phyloP scores from a whole-genome alignment of 257 asterid genomes.

The Hygrophila difformis region DNA sequence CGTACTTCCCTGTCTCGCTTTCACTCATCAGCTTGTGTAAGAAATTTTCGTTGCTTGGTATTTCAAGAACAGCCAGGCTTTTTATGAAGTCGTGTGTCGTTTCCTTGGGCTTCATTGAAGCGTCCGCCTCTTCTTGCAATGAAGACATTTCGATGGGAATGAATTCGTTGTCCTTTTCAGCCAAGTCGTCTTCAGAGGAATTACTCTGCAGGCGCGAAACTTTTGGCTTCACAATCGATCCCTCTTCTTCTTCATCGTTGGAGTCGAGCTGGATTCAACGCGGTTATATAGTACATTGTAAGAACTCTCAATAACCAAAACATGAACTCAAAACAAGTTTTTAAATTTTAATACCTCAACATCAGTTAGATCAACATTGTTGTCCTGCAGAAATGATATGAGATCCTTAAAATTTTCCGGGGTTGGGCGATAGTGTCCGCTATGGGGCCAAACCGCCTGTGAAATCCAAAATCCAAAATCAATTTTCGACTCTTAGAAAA shows the following conservation, averaged over 20 bases:
- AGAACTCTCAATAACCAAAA: constrained; percentile 13
- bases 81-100: too few relatives aligned
- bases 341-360: constrained; percentile 46
- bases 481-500: too few relatives aligned
- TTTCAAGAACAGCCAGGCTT: neutral
- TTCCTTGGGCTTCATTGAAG: too few relatives aligned
- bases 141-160: too few relatives aligned
- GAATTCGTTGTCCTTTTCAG: too few relatives aligned
- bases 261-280: constrained; percentile 10
- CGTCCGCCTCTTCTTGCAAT: too few relatives aligned
- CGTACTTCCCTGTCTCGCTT: neutral
- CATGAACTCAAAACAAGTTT: neutral
- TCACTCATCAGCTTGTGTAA: constrained; percentile 24
- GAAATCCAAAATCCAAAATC: neutral
- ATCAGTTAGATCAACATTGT: constrained; percentile 50
- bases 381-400: constrained; percentile 52
- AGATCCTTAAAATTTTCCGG: constrained; percentile 78
- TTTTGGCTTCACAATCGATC: too few relatives aligned
- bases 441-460: constrained; percentile 99
- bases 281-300: too few relatives aligned
- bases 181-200: too few relatives aligned
- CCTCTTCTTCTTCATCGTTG: constrained; percentile 4
- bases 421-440: constrained; percentile 91
- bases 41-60: constrained; percentile 26
- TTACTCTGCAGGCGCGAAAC: too few relatives aligned